Evolutionary conservation across 225 moss, liverwort and hornwort genomes (phyloP), one percentile per base, ranked within the genome.

Genomic region (Pleurozium schreberi): DNA sequence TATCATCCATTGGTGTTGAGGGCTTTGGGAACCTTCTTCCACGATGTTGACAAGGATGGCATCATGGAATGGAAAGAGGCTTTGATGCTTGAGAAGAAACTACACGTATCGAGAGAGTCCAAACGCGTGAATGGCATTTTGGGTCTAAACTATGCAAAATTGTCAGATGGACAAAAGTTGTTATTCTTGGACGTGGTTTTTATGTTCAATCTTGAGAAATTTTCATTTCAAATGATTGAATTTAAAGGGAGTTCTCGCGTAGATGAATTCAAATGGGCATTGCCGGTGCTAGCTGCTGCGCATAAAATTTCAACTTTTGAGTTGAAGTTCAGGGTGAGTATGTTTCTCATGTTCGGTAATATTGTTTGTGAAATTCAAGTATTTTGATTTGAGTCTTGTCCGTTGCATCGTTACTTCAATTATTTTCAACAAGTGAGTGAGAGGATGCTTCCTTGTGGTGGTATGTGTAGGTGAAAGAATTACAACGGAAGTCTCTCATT

Each of bases 211-310:
- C 1, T 0, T 8, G 22, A 52, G 21, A 9, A 21, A 2, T 52
- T 22, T 21, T 34, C 0, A 0, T 3, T 33, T 18, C 12, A 18
- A 18, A 11, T 2, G 0, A 18, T 11, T 19, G 19, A 1, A 33
- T 0, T 1, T 31, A 4, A 0, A 1, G 0, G 0, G 12, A 12
- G 75, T 2, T 5, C 0, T 75, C 53, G 26, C 68, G 31, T 27
- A 20, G 20, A 26, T 55, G 6, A 18, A 2, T 31, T 0, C 7
- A 0, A 57, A 15, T 40, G 21, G 26, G 13, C 5, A 3, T 30
- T 84, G 42, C 43, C 31, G 1, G n/a, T 31, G 70, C 2, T 84
- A 55, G 70, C 70, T 6, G 14, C 31, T 25, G 1, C 61, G 45
- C 85, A 74, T 60, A 36, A 36, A 74, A 59, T 85, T 31, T 73